These are phyloP conservation scores for Leishmania martiniquensis DNA, from an alignment of 208 protist genomes.

Conservation along the genomic window DNA sequence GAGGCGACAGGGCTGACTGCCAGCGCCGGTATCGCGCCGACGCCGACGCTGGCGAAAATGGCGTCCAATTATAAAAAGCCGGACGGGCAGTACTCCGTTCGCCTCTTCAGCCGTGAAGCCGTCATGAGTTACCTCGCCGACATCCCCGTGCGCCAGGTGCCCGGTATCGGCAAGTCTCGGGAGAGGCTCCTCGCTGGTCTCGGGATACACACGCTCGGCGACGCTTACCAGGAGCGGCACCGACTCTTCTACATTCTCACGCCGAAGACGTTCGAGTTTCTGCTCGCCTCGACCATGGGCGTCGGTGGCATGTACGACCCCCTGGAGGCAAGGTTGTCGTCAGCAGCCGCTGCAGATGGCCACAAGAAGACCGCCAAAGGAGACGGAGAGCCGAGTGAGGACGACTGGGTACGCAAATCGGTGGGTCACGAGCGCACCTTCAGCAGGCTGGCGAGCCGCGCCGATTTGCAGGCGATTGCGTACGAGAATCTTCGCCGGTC, in stretches of 20 bases:
- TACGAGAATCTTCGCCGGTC: conserved; percentile 36
- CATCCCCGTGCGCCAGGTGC: conserved; percentile 52
- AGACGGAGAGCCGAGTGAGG: conserved; percentile 8
- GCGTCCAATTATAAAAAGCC: conserved; percentile 93
- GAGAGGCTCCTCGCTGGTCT: conserved; percentile 54
- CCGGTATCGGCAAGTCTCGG: conserved; percentile 65
- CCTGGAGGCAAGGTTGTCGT: conserved; percentile 1
- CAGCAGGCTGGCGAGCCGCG: conserved; percentile 30
- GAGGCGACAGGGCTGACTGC: conserved; percentile 67
- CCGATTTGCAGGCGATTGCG: conserved; percentile 57
- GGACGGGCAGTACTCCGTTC: conserved; percentile 84
- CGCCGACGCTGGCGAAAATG: conserved; percentile 86
- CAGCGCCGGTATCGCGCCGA: conserved; percentile 82
- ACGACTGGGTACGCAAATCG: conserved; percentile 55
- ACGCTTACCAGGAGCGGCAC: conserved; percentile 60
- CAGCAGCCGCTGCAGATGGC: neutral
- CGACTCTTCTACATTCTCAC: conserved; percentile 62
- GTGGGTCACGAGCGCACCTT: conserved; percentile 82
- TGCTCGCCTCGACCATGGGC: conserved; percentile 55
- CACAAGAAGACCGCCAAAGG: neutral
- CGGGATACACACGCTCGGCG: conserved; percentile 51
- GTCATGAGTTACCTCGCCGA: conserved; percentile 56
- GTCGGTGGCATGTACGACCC: conserved; percentile 51
- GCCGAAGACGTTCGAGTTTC: conserved; percentile 65
- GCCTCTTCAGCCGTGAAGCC: conserved; percentile 49